Conservation (phyloP, 352 stramenopile species). For the Phytophthora ramorum region DNA sequence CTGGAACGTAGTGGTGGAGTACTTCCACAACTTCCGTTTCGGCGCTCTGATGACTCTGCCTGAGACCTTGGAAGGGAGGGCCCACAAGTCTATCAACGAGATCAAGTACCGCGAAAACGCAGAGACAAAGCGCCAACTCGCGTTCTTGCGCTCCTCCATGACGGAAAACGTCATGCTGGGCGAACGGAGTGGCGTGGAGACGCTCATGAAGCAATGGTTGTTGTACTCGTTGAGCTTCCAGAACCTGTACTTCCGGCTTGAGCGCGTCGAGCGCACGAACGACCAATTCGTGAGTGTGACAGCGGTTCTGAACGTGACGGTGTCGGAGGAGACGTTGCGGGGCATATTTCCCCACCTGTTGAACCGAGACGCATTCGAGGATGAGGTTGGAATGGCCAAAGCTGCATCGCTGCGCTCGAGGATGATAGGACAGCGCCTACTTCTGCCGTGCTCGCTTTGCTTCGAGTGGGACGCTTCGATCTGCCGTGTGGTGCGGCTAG, state of each 20-base stretch:
- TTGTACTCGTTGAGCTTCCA: constrained; percentile 31
- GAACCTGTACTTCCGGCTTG: constrained; percentile 36
- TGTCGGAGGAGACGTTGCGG: constrained; percentile 11
- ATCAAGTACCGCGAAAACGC: background rate
- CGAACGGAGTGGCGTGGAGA: constrained; percentile 15
- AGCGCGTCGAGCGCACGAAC: constrained; percentile 22
- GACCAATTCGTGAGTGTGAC: constrained; percentile 18
- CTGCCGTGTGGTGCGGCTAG: constrained; percentile 1
- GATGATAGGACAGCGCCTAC: constrained; percentile 14
- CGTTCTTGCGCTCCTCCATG: constrained; percentile 34
- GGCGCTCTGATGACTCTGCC: constrained; percentile 11
- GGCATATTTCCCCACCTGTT: constrained; percentile 20
- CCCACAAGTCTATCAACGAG: background rate
- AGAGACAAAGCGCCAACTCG: constrained; percentile 22
- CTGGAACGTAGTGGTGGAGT: constrained; percentile 34
- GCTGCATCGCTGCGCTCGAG: constrained; percentile 1
- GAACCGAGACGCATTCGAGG: background rate
- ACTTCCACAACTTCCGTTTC: constrained; percentile 30
- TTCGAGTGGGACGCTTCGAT: constrained; percentile 24
- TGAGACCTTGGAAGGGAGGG: background rate
- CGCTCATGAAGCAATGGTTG: constrained; percentile 33
- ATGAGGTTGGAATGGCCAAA: background rate
- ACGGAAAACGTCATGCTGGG: constrained; percentile 27
- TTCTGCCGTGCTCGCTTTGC: constrained; percentile 8
- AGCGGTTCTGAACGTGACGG: constrained; percentile 10